Conservation (phyloP, 2,329 filamentous ascomycete species). For the Colletotrichum sp. region DNA sequence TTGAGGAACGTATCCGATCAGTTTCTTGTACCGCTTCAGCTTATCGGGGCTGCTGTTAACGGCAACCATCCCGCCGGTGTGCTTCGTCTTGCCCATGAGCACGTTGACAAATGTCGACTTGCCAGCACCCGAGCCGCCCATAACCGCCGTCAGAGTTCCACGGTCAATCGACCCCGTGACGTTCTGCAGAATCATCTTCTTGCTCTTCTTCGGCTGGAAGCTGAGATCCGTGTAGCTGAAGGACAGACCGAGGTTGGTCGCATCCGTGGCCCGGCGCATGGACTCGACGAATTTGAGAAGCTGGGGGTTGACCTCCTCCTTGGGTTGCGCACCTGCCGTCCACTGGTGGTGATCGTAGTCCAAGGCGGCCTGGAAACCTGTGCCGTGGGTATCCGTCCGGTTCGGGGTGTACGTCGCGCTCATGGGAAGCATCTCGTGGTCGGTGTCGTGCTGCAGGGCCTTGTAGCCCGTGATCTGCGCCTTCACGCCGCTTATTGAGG, state of each 20-base stretch:
- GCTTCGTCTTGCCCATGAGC: slow-evolving; percentile 62
- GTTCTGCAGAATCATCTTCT: slow-evolving; percentile 53
- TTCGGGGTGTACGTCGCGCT: slow-evolving; percentile 33
- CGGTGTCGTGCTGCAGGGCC: slow-evolving; percentile 31
- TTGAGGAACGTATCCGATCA: slow-evolving; percentile 67
- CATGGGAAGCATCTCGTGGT: slow-evolving; percentile 41
- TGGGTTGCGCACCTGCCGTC: slow-evolving; percentile 26
- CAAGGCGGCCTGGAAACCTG: slow-evolving; percentile 41
- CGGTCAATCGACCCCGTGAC: slow-evolving; percentile 60
- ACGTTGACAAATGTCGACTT: slow-evolving; percentile 66
- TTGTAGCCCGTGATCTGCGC: slow-evolving; percentile 38
- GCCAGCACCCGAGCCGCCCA: slow-evolving; percentile 64
- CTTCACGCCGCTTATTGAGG: slow-evolving; percentile 30
- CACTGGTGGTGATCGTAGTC: slow-evolving; percentile 25
- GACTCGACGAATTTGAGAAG: slow-evolving; percentile 57
- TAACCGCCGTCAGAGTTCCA: slow-evolving; percentile 62
- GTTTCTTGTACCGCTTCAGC: slow-evolving; percentile 59
- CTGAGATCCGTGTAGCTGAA: slow-evolving; percentile 57
- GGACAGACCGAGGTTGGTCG: slow-evolving; percentile 55
- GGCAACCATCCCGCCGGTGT: slow-evolving; percentile 55
- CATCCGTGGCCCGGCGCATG: slow-evolving; percentile 56
- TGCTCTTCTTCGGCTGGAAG: slow-evolving; percentile 50
- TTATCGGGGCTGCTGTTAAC: slow-evolving; percentile 56
- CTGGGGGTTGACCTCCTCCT: slow-evolving; percentile 38
- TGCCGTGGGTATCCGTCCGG: slow-evolving; percentile 1